Evolutionary conservation across 148 eudicot species (phyloP), one percentile per base, ranked within the genome.

Genomic region (Hydrangea macrophylla): DNA sequence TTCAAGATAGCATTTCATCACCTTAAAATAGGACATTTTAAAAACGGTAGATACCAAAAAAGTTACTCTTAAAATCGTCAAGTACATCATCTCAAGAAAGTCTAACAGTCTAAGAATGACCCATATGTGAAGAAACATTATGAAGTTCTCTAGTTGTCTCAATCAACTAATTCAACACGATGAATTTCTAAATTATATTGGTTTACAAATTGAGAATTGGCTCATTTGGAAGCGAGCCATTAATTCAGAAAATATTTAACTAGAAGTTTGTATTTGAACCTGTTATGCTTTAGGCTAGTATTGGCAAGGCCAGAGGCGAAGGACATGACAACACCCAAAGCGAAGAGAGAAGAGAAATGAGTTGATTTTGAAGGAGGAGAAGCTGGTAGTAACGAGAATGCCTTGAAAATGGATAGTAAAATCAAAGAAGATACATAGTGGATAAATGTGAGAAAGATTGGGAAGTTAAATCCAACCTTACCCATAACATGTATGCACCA

Each of bases 231-330:
- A n/a, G n/a, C n/a, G n/a, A n/a, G n/a, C n/a, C n/a, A n/a, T n/a
- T n/a, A n/a, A 42, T 6, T 6, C 40, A 55, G 44, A 37, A 64
- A 18, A n/a, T 48, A 7, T 2, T 3, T 5, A 36, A 22, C 8
- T 24, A 13, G 39, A 32, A 9, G 32, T 53, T 33, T 22, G 42
- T 12, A 40, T 22, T 57, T 1, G 15, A 27, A 92, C 98, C 98
- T 92, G 88, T 92, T 92, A 67, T 89, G 86, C 56, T 87, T 73
- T 13, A 92, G 81, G 65, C 98, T 92, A 9, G 91, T 84, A 73
- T 92, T 92, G 61, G 98, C 98, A 65, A 92, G 86, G 62, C 98
- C 98, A 81, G 88, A 87, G 62, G 98, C 89, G 75, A 92, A 87
- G 76, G 98, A 85, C 98, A 92, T 92, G 25, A 92, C 98, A 64